Evolutionary conservation across 2,329 filamentous ascomycete genomes (phyloP), one percentile per base, ranked within the genome.

Genomic region (Fusarium sarcochroum): DNA sequence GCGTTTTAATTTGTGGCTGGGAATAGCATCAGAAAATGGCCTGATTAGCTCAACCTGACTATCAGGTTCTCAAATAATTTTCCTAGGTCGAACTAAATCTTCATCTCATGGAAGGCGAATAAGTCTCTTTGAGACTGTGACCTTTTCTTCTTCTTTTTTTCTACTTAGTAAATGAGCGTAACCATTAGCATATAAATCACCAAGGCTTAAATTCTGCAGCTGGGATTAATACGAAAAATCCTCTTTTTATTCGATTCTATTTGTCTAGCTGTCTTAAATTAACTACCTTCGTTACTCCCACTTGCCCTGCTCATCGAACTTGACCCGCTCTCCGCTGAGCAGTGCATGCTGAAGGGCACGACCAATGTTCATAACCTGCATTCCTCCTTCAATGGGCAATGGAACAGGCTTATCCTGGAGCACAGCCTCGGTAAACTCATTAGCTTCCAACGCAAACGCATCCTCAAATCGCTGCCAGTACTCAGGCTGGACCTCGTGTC

Each of bases 381-480:
- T 85, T 0, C 87, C 88, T 11, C 86, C 86, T 75, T 86, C 84
- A 66, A 90, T 81, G 0, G 88, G 87, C 61, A 89, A 75, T 35
- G 69, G 62, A 0, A 71, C 58, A 0, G 63, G 48, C 21, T 81
- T 77, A 32, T 79, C 85, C 63, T 85, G 78, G 58, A 77, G 59
- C 84, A 86, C 20, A 78, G 82, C 21, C 81, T 68, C 86, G 0
- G 87, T 87, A 68, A 90, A 91, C 76, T 91, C 87, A 63, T 89
- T 87, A 3, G 86, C 85, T 77, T 91, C 88, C 7, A 80, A 83
- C 4, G 89, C 85, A 73, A 91, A 91, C 0, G 88, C 89, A 35
- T 86, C 78, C 63, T 87, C 83, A 69, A 91, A 91, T 0, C 89
- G 80, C 53, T 86, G 88, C 72, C 88, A 90, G 76, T 90, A 91